These are phyloP conservation scores for Podaxis carcinomalis DNA, from an alignment of 768 basidiomycete genomes.

Conservation along the genomic window DNA sequence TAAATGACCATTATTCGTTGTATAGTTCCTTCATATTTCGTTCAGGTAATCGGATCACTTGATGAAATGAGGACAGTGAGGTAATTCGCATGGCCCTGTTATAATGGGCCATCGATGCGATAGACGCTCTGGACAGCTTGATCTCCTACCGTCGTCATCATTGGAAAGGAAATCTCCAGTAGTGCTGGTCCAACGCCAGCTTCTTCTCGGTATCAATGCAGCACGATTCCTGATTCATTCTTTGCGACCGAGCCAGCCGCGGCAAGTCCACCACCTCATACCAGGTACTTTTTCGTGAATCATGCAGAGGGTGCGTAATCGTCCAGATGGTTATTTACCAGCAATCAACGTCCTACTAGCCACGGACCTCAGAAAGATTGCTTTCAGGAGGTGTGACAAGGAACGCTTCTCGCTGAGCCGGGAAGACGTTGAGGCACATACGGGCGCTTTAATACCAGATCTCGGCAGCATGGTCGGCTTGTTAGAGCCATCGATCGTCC, in stretches of 20 bases:
- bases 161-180: not conserved
- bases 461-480: conserved; percentile 8
- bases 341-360: not conserved
- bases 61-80: not conserved
- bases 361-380: not conserved
- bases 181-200: not conserved
- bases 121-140: not conserved
- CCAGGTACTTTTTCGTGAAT: not conserved
- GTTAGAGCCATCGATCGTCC: conserved; percentile 10
- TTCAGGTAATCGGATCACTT: not conserved
- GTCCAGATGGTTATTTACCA: not conserved
- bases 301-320: not conserved
- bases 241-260: not conserved
- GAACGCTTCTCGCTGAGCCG: conserved; percentile 9
- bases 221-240: not conserved
- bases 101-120: not conserved
- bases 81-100: not conserved
- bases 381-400: not conserved
- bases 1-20: not conserved
- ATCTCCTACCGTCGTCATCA: not conserved
- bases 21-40: not conserved
- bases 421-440: conserved; percentile 13
- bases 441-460: conserved; percentile 15
- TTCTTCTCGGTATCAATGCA: not conserved
- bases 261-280: not conserved